These are phyloP conservation scores for Neltuma alba DNA, from an alignment of 306 rosid genomes.

Conservation along the genomic window DNA sequence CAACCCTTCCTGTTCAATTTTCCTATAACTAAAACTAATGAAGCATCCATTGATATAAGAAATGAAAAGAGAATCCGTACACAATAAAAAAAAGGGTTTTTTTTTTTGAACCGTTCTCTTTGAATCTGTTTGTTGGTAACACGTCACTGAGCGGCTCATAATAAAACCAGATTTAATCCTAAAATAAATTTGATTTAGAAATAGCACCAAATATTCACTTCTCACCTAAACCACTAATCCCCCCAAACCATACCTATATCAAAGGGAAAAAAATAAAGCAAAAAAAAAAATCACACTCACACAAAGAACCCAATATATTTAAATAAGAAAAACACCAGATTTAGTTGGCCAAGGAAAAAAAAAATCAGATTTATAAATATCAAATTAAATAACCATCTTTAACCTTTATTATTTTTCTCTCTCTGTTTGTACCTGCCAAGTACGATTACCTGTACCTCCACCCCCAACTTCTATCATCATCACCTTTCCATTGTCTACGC, in stretches of 20 bases:
- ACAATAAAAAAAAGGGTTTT: background rate
- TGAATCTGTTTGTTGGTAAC: background rate
- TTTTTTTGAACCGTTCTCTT: background rate
- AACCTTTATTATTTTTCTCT: background rate
- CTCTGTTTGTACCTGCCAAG: conserved; percentile 82
- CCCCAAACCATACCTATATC: background rate
- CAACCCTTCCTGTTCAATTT: too few relatives aligned
- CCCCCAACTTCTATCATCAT: conserved; percentile 65
- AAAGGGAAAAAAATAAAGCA: background rate
- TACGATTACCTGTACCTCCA: conserved; percentile 98
- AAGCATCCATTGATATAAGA: background rate
- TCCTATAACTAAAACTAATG: background rate
- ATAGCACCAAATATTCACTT: conserved; percentile 1
- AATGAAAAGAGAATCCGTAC: background rate
- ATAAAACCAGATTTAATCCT: background rate
- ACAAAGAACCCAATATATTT: background rate
- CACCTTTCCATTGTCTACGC: conserved; percentile 63
- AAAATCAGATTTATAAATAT: background rate
- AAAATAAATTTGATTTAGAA: background rate
- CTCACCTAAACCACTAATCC: background rate
- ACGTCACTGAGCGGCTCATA: background rate
- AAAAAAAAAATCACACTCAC: background rate
- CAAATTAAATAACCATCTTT: background rate
- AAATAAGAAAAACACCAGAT: background rate
- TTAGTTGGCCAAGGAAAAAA: background rate